Conservation (phyloP, 176 grass and related monocot species). For the Musa acuminata region DNA sequence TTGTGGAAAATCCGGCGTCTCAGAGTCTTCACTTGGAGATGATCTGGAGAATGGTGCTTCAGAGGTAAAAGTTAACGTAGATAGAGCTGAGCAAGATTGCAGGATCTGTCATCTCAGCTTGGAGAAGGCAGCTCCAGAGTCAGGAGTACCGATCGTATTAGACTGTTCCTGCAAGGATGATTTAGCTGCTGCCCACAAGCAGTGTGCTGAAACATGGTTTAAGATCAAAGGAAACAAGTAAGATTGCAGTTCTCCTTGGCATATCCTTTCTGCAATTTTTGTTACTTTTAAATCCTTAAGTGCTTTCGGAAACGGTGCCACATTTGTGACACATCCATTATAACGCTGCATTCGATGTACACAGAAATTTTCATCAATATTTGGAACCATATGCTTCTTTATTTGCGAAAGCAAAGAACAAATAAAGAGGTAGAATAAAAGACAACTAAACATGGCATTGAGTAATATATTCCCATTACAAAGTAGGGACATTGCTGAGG, state of each 20-base stretch:
- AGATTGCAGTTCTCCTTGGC: conserved; percentile 2
- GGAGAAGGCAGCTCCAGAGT: conserved; percentile 48
- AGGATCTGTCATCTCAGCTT: conserved; percentile 94
- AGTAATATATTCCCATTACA: not conserved
- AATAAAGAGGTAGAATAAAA: not conserved
- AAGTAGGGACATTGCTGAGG: not conserved
- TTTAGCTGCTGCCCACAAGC: conserved; percentile 73
- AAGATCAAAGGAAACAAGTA: conserved; percentile 99
- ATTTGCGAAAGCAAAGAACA: not conserved
- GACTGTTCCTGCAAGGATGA: conserved; percentile 97
- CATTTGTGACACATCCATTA: not conserved
- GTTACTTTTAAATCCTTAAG: not conserved
- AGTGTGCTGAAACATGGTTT: conserved; percentile 99
- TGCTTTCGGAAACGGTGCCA: not conserved
- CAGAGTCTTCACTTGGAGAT: conserved; percentile 59
- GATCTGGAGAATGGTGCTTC: conserved; percentile 62
- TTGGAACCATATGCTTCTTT: not conserved
- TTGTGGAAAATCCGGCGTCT: conserved; percentile 57
- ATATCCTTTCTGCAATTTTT: not conserved
- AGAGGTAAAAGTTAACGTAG: conserved; percentile 56
- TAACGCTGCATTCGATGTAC: not conserved
- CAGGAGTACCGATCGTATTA: conserved; percentile 61
- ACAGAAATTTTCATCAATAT: not conserved
- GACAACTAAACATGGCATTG: not conserved
- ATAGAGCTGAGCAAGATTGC: conserved; percentile 64